Evolutionary conservation across 225 moss, liverwort and hornwort species (phyloP), one percentile per base, ranked within the genome.

Genomic region (Physcomitrium patens): DNA sequence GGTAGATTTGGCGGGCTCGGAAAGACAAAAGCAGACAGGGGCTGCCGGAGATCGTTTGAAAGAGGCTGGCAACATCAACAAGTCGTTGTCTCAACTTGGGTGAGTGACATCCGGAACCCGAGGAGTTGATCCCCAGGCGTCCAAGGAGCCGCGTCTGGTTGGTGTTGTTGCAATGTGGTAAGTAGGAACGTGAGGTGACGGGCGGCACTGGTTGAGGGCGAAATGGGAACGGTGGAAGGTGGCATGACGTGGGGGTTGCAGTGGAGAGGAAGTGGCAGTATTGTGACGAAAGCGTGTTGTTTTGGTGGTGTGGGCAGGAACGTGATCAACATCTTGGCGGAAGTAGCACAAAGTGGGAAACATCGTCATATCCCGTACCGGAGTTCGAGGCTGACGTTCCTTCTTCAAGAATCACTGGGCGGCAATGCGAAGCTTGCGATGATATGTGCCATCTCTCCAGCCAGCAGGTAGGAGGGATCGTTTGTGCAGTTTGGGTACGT

Each of bases 401-500:
- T 95, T 51, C 73, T 95, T 57, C 95, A 95, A 78, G 95, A 95
- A 76, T 95, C 95, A 43, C 79, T 95, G 12, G 95, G 95, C 67
- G 95, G 95, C 41, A 95, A 95, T 37, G 95, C 95, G 31, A 95
- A 95, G 68, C 74, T 95, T 58, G 95, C 95, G 12, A 95, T 95
- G 95, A 92, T 95, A 20, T 95, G 95, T 85, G 92, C 92, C 12
- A 76, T 95, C 66, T 95, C 95, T n/a, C 89, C 91, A 41, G 92
- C 95, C 28, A 89, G 86, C 89, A 95, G 94, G 94, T 94, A 77
- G 10, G 31, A 63, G 16, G 12, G 15, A 4, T 22, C 0, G 16
- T 23, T 5, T 9, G 16, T 19, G 58, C 49, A 14, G 12, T 49
- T 49, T 49, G 3, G 2, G 15, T 49, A 15, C 3, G 12, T 5